Conservation (phyloP, 1,139 yeast genomes). For the Hanseniaspora uvarum region DNA sequence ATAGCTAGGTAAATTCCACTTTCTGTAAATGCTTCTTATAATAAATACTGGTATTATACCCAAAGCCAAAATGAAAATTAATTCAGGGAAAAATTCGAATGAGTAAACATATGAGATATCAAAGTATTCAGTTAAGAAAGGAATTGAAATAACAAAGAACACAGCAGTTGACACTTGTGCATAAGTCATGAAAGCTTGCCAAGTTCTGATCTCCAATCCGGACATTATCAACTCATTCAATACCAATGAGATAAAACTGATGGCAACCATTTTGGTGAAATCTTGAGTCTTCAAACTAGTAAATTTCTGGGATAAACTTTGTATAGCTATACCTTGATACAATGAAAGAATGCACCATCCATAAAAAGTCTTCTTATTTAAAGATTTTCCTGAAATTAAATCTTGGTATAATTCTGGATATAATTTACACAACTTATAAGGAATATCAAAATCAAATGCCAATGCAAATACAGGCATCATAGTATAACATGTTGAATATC, state of each 20-base stretch:
- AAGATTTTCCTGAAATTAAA: constrained; percentile 73
- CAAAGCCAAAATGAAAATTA: constrained; percentile 49
- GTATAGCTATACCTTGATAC: constrained; percentile 78
- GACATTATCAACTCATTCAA: constrained; percentile 89
- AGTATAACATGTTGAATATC: constrained; percentile 91
- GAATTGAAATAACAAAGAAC: constrained; percentile 63
- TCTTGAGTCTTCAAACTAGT: constrained; percentile 47
- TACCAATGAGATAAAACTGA: constrained; percentile 70
- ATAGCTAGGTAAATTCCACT: constrained; percentile 83
- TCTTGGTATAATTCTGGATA: constrained; percentile 95
- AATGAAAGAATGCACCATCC: constrained; percentile 83
- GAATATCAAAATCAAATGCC: constrained; percentile 84
- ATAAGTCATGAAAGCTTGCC: constrained; percentile 71
- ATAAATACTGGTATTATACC: constrained; percentile 88
- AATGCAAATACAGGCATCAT: constrained; percentile 97
- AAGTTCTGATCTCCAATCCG: constrained; percentile 77
- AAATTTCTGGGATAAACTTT: constrained; percentile 65
- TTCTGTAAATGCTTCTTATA: constrained; percentile 61
- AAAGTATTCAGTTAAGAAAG: constrained; percentile 75
- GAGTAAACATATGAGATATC: constrained; percentile 56
- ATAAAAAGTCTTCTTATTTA: constrained; percentile 78
- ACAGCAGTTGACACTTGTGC: constrained; percentile 62
- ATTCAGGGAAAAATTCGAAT: constrained; percentile 59
- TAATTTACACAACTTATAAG: constrained; percentile 73
- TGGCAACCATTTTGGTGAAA: constrained; percentile 70